These are phyloP conservation scores for Marasmius oreades DNA, from an alignment of 1,284 basidiomycete species.

Conservation along the genomic window DNA sequence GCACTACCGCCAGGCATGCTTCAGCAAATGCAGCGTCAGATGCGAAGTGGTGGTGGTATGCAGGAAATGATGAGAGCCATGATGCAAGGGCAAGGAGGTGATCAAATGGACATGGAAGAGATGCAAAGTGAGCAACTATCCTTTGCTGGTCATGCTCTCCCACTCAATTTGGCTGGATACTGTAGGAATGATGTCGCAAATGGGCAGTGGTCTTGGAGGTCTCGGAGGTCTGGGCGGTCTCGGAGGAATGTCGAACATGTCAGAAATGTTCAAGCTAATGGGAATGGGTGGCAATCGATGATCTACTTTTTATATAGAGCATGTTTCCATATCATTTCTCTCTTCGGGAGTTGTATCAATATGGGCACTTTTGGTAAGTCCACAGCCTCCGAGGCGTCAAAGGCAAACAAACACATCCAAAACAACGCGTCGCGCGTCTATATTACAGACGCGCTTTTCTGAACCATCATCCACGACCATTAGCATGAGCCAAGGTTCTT, in stretches of 20 bases:
- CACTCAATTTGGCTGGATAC: conserved; percentile 9
- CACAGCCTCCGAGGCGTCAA: too few species aligned
- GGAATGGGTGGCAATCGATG: conserved; percentile 56
- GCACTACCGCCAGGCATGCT: conserved; percentile 88
- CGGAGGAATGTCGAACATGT: conserved; percentile 56
- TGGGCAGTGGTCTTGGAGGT: conserved; percentile 62
- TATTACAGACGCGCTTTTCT: background rate
- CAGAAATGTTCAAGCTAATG: conserved; percentile 84
- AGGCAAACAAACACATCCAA: background rate
- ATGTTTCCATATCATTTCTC: background rate
- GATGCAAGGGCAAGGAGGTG: conserved; percentile 87
- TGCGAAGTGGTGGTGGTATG: conserved; percentile 82
- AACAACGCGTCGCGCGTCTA: background rate
- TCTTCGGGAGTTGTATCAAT: too few species aligned
- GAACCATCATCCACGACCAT: background rate
- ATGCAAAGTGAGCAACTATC: conserved; percentile 68
- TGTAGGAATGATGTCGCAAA: conserved; percentile 81
- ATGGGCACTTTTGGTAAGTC: too few species aligned
- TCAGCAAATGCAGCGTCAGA: conserved; percentile 79
- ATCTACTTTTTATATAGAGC: background rate
- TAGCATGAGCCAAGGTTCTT: background rate
- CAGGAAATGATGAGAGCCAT: conserved; percentile 96
- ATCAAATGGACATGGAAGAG: conserved; percentile 81
- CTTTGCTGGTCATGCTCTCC: background rate
- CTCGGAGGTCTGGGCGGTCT: conserved; percentile 58